Evolutionary conservation across 768 basidiomycete species (phyloP).

Genomic region (Cantharellus anzutake): DNA sequence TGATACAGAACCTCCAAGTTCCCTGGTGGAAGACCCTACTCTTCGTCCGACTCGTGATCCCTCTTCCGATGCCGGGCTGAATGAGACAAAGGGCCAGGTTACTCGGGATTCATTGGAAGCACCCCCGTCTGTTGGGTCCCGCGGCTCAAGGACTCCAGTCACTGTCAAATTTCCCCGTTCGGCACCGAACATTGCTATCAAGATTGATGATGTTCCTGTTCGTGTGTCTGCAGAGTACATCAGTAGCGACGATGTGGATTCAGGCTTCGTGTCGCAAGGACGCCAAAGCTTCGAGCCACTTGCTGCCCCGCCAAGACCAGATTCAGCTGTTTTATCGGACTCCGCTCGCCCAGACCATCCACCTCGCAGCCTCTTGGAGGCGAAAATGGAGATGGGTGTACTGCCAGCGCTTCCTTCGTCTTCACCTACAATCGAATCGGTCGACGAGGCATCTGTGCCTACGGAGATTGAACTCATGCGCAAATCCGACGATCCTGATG

Average conservation of each 20-base stretch:
- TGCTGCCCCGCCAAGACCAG: too few relatives aligned
- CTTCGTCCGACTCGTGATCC: background rate
- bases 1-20: background rate
- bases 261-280: too few relatives aligned
- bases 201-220: background rate
- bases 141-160: background rate
- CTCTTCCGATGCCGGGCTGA: background rate
- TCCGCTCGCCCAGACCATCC: background rate
- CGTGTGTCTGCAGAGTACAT: background rate
- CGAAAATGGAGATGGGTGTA: slow-evolving; percentile 35
- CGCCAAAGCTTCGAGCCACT: too few relatives aligned
- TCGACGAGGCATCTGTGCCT: background rate
- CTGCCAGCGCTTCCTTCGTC: slow-evolving; percentile 29
- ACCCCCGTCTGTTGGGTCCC: background rate
- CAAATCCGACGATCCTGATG: background rate
- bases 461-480: too few relatives aligned
- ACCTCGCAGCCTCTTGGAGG: slow-evolving; percentile 22
- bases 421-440: slow-evolving; percentile 9
- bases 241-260: too few relatives aligned
- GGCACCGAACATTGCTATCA: background rate
- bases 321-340: too few relatives aligned
- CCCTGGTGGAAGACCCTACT: background rate
- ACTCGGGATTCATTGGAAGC: background rate
- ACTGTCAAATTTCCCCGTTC: background rate
- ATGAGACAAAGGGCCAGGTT: background rate